phyloP scores from a whole-genome alignment of 768 basidiomycete genomes.

The Boletus rubescentipes region DNA sequence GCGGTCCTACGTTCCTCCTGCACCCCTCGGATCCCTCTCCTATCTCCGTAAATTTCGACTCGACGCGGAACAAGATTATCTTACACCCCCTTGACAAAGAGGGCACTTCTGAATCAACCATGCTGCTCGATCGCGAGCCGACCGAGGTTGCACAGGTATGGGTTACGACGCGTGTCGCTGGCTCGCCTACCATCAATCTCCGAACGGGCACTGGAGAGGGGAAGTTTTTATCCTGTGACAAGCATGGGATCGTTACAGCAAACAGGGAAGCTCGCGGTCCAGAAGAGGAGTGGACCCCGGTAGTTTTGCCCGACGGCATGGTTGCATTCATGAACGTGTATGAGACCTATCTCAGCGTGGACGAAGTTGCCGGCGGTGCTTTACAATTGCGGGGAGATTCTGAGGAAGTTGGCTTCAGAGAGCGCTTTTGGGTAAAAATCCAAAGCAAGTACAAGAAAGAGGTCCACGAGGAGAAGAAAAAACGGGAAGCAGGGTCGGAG shows the following conservation, averaged over 20 bases:
- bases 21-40: slow-evolving; percentile 82
- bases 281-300: slow-evolving; percentile 92
- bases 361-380: slow-evolving; percentile 83
- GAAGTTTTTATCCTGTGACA: slow-evolving; percentile 87
- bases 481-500: slow-evolving; percentile 55
- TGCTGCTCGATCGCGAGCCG: slow-evolving; percentile 66
- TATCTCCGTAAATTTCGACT: slow-evolving; percentile 74
- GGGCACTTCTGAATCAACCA: slow-evolving; percentile 42
- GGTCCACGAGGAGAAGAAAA: slow-evolving; percentile 73
- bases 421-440: slow-evolving; percentile 87
- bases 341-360: slow-evolving; percentile 82
- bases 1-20: slow-evolving; percentile 83
- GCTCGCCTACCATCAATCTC: slow-evolving; percentile 80
- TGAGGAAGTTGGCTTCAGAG: slow-evolving; percentile 80
- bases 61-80: slow-evolving; percentile 72
- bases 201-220: slow-evolving; percentile 86
- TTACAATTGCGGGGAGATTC: slow-evolving; percentile 80
- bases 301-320: slow-evolving; percentile 81
- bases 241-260: slow-evolving; percentile 79
- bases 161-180: slow-evolving; percentile 86
- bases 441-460: slow-evolving; percentile 89
- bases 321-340: slow-evolving; percentile 86
- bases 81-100: slow-evolving; percentile 65
- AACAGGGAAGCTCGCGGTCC: slow-evolving; percentile 88
- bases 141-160: slow-evolving; percentile 87